Evolutionary conservation across 768 basidiomycete species (phyloP).

Genomic region (Pleurotus giganteus): DNA sequence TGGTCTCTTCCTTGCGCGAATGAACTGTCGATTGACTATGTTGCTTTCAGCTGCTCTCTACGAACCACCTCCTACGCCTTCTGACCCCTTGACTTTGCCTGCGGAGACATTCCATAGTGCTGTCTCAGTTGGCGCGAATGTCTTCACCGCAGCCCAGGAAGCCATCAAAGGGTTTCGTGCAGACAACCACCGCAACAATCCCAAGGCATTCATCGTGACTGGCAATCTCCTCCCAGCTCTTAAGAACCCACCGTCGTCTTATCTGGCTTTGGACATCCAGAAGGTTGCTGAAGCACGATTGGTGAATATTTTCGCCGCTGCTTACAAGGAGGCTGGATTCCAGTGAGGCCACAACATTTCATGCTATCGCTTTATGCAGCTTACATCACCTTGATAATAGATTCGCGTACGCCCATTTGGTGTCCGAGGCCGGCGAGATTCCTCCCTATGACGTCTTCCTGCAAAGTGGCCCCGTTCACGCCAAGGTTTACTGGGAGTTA

Average conservation of each 20-base stretch:
- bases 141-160: slow-evolving; percentile 25
- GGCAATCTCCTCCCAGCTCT: slow-evolving; percentile 27
- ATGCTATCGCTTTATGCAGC: no score
- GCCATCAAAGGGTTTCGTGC: slow-evolving; percentile 24
- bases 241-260: slow-evolving; percentile 9
- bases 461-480: slow-evolving; percentile 23
- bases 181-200: slow-evolving; percentile 13
- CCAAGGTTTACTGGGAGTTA: slow-evolving; percentile 24
- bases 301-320: slow-evolving; percentile 18
- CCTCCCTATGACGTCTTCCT: slow-evolving; percentile 15
- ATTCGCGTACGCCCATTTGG: slow-evolving; percentile 27
- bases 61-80: slow-evolving; percentile 11
- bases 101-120: slow-evolving; percentile 18
- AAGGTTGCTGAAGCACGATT: slow-evolving; percentile 22
- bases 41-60: slow-evolving; percentile 14
- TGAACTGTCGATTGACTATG: neutral
- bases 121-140: slow-evolving; percentile 13
- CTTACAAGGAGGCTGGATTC: slow-evolving; percentile 20
- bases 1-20: slow-evolving; percentile 13
- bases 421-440: slow-evolving; percentile 18
- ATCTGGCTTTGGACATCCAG: slow-evolving; percentile 19
- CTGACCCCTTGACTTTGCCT: slow-evolving; percentile 23
- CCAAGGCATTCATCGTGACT: slow-evolving; percentile 30
- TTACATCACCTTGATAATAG: slow-evolving; percentile 12
- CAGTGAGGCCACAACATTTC: slow-evolving; percentile 14